Conservation (phyloP, 1,284 basidiomycete genomes). For the Leccinum griseonigrum region DNA sequence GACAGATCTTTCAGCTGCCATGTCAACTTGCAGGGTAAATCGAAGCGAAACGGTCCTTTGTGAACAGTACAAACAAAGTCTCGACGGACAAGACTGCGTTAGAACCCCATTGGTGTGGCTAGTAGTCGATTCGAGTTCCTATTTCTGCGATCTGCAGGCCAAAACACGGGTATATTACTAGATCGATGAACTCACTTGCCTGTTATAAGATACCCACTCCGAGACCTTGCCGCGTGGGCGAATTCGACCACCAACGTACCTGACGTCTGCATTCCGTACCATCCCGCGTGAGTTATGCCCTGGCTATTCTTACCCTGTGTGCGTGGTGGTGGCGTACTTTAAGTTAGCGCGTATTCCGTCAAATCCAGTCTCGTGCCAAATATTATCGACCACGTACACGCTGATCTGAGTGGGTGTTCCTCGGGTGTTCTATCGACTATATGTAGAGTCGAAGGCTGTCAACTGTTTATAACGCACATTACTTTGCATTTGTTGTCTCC, state of each 20-base stretch:
- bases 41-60: neutral
- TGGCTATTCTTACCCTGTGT: conserved; percentile 2
- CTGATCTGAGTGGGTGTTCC: neutral
- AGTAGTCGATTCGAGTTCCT: neutral
- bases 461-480: neutral
- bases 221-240: neutral
- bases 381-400: neutral
- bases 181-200: neutral
- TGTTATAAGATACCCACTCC: neutral
- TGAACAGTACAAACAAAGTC: neutral
- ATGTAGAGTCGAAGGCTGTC: neutral
- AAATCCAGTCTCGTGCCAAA: neutral
- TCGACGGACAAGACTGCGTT: neutral
- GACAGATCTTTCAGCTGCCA: neutral
- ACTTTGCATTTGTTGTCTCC: neutral
- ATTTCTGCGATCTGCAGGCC: neutral
- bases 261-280: neutral
- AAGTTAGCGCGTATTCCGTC: neutral
- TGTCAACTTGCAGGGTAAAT: neutral
- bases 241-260: neutral
- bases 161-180: neutral
- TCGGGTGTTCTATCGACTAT: neutral
- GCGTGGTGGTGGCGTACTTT: neutral
- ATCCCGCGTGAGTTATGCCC: conserved; percentile 6
- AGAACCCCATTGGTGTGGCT: neutral